Base-by-base conservation (phyloP, 1,284 basidiomycete genomes). In the Boletellus deceptivus region DNA sequence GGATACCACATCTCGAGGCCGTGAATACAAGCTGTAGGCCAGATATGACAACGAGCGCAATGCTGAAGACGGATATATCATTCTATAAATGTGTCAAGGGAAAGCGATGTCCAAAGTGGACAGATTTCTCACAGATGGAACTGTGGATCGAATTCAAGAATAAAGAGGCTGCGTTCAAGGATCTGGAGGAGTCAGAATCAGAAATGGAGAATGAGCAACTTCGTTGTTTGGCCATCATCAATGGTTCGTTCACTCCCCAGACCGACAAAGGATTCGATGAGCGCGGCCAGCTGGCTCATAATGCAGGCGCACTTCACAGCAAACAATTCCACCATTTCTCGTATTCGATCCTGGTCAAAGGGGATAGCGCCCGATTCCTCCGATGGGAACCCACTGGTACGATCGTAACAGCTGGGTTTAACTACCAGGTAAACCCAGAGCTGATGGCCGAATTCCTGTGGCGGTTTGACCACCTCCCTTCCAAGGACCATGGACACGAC, bases 311-410 rank as follows among this genome's bases (percentile, higher is more conserved):
- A 13, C 48, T 40, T 4, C 55, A 57, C 42, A 54, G 46, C 45
- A 2, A 24, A 4, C 55, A 58, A 22, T 56, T 54, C 31, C 49
- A 55, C 0, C 51, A 56, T 11, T 25, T 62, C 10, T 40, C 50
- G 1, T 58, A 62, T 40, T 57, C 53, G 3, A 17, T 62, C 2
- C 13, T 57, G 7, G 39, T 63, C 3, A 31, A 43, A 20, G 48
- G 36, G 2, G 27, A 56, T 11, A 8, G 8, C 2, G 25, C 25
- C 7, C 8, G 25, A 25, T 25, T 25, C 8, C 25, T 25, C 8
- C 8, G 58, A 38, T 66, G 62, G 60, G 64, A 67, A 24, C 51
- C 53, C 8, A 38, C 57, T 13, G 61, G 55, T 1, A 54, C 55
- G 0, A 17, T 57, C 11, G 59, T 67, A 8, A 55, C 57, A 0